Conservation (phyloP, 495 filamentous ascomycete species). For the Rostrohypoxylon terebratum region DNA sequence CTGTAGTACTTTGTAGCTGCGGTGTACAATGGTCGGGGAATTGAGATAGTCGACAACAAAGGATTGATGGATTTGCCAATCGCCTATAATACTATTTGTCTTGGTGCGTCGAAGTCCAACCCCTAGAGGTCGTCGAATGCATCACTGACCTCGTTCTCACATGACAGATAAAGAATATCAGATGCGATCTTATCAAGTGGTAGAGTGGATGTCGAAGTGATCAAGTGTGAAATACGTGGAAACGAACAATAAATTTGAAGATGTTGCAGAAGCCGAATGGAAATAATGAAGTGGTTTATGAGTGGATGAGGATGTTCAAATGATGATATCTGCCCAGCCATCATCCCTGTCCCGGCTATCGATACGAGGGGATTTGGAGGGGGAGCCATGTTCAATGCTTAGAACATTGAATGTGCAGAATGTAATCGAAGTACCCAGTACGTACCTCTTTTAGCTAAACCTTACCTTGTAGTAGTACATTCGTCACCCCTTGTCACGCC, state of each 20-base stretch:
- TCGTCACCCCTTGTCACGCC: conserved; percentile 45
- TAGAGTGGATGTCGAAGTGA: conserved; percentile 26
- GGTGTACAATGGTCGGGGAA: background rate
- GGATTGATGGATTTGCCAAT: background rate
- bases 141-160: conserved; percentile 19
- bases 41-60: conserved; percentile 16
- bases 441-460: background rate
- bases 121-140: conserved; percentile 1
- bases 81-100: background rate
- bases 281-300: conserved; percentile 19
- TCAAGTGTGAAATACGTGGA: conserved; percentile 18
- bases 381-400: background rate
- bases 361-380: conserved; percentile 19
- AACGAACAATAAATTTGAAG: conserved; percentile 22
- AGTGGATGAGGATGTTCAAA: conserved; percentile 27
- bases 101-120: background rate
- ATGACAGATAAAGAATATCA: background rate
- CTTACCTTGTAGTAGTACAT: conserved; percentile 11
- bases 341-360: conserved; percentile 37
- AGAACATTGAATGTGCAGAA: no score
- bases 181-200: conserved; percentile 23
- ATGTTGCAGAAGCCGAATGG: conserved; percentile 30
- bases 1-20: conserved; percentile 15
- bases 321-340: conserved; percentile 47
- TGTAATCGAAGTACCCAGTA: background rate